phyloP scores from a whole-genome alignment of 2,329 filamentous ascomycete genomes.

The Dothistroma septosporum region DNA sequence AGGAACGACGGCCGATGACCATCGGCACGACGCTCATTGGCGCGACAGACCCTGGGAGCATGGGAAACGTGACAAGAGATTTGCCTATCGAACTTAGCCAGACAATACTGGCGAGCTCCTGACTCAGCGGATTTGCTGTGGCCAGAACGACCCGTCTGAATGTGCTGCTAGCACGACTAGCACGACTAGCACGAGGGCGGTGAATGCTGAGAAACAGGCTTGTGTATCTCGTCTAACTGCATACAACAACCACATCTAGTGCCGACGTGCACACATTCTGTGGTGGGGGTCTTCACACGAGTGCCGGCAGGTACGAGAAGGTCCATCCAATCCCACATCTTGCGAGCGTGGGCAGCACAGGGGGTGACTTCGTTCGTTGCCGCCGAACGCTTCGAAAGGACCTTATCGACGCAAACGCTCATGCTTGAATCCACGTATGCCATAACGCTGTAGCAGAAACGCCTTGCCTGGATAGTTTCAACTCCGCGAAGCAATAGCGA shows the following conservation, averaged over 20 bases:
- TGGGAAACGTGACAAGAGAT: neutral
- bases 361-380: too few relatives aligned
- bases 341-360: neutral
- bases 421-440: too few relatives aligned
- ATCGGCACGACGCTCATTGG: neutral
- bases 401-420: too few relatives aligned
- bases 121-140: neutral
- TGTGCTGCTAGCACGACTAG: neutral
- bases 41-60: neutral
- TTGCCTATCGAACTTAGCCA: neutral
- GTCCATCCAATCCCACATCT: neutral
- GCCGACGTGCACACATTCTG: neutral
- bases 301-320: neutral
- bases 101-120: neutral
- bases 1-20: neutral
- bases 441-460: too few relatives aligned
- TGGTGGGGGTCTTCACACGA: neutral
- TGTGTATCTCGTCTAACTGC: neutral
- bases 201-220: neutral
- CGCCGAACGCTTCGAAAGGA: too few relatives aligned
- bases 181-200: neutral
- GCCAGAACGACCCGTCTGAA: neutral
- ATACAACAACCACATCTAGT: neutral
- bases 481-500: too few relatives aligned
- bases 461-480: too few relatives aligned